A percentile compares a stretch with the other conserved stretches of the same genome.
phyloP scores from a whole-genome alignment of 2,329 filamentous ascomycete species.

The Colletotrichum higginsianum region DNA sequence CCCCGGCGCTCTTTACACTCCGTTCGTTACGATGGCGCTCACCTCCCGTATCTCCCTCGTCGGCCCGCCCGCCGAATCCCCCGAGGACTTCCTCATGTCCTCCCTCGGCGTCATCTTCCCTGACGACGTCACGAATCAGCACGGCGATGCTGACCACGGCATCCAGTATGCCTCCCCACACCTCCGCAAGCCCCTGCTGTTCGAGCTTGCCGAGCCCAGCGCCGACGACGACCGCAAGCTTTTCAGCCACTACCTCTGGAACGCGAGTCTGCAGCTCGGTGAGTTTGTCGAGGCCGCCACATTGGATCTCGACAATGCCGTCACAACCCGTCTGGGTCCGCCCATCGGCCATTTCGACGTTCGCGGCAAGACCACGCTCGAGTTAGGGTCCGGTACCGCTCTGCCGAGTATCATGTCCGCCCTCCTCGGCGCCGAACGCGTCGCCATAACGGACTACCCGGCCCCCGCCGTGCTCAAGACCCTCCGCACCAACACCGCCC shows the following conservation, averaged over 20 bases:
- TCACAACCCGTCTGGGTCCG: slow-evolving; percentile 30
- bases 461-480: slow-evolving; percentile 71
- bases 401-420: slow-evolving; percentile 66
- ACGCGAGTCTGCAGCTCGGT: slow-evolving; percentile 70
- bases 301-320: slow-evolving; percentile 47
- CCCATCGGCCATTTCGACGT: slow-evolving; percentile 60
- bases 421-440: slow-evolving; percentile 63
- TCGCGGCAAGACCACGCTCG: slow-evolving; percentile 67
- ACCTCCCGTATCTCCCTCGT: slow-evolving; percentile 60
- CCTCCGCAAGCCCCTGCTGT: slow-evolving; percentile 60
- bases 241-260: slow-evolving; percentile 83
- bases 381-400: slow-evolving; percentile 78
- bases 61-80: slow-evolving; percentile 55
- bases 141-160: slow-evolving; percentile 72
- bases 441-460: slow-evolving; percentile 79
- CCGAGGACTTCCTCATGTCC: slow-evolving; percentile 73
- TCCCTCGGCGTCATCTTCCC: slow-evolving; percentile 76
- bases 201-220: slow-evolving; percentile 64
- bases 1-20: slow-evolving; percentile 23
- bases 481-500: slow-evolving; percentile 69
- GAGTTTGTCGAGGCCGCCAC: slow-evolving; percentile 69
- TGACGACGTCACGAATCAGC: slow-evolving; percentile 76
- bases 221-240: slow-evolving; percentile 69
- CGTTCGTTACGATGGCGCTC: slow-evolving; percentile 59
- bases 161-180: slow-evolving; percentile 72